Percentiles rank a stretch among this genome's conserved stretches.
Evolutionary conservation across 371 early-diverging fungal species (phyloP).

Genomic region (Zychaea mexicana): DNA sequence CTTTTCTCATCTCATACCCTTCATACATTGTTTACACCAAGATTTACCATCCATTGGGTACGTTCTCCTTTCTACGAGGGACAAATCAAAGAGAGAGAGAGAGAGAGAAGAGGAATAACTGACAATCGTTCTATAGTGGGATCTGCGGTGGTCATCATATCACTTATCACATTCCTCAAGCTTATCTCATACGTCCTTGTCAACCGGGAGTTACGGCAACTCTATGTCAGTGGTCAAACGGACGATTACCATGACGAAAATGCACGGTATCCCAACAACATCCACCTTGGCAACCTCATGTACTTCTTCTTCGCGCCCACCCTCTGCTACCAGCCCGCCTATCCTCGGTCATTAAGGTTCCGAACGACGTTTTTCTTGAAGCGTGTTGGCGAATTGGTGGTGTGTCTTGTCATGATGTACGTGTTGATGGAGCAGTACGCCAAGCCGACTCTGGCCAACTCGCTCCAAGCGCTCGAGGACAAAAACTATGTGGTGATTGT

Average conservation of each 20-base stretch:
- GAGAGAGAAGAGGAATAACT: too few relatives aligned
- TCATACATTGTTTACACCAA: slow-evolving; percentile 69
- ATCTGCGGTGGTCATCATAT: slow-evolving; percentile 59
- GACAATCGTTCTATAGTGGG: slow-evolving; percentile 48
- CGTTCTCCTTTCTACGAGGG: too few relatives aligned
- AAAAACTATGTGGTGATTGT: slow-evolving; percentile 65
- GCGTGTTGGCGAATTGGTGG: slow-evolving; percentile 70
- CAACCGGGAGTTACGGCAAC: slow-evolving; percentile 66
- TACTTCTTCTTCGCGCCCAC: slow-evolving; percentile 89
- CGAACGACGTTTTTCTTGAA: slow-evolving; percentile 79
- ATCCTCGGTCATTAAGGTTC: slow-evolving; percentile 75
- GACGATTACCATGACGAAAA: slow-evolving; percentile 45
- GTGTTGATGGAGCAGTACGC: slow-evolving; percentile 83
- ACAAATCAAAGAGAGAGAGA: too few relatives aligned
- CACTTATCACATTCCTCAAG: slow-evolving; percentile 75
- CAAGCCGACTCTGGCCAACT: slow-evolving; percentile 84
- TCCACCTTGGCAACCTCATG: slow-evolving; percentile 64
- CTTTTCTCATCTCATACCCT: slow-evolving; percentile 59
- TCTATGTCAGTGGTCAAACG: slow-evolving; percentile 30
- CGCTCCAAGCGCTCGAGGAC: slow-evolving; percentile 72
- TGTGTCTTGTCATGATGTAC: slow-evolving; percentile 76
- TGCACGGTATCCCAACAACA: slow-evolving; percentile 76
- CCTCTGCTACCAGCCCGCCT: slow-evolving; percentile 87
- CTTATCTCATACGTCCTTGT: slow-evolving; percentile 79
- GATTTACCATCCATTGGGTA: slow-evolving; percentile 75